Base-by-base conservation (phyloP, 2,329 filamentous ascomycete genomes). In the Berkeleyomyces basicola region DNA sequence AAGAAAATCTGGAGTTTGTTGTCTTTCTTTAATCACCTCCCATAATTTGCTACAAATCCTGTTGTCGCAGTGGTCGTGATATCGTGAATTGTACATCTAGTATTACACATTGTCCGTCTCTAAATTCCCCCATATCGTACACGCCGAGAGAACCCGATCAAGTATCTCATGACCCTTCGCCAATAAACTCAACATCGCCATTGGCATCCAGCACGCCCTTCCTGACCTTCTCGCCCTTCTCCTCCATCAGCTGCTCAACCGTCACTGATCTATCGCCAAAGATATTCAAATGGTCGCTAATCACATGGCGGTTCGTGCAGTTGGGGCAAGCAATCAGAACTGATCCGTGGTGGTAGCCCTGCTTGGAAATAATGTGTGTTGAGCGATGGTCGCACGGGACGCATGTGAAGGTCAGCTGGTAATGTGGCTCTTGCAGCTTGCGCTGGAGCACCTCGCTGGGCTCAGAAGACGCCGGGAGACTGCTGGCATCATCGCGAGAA, bases 141-240 rank as follows among this genome's bases (percentile, higher is more conserved):
- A 63, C 40, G 2, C 10, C 3, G 31, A 6, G 2, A 43, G 1
- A 37, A 36, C 36, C 7, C 39, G 31, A 6, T 49, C 4, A 37
- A 7, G 31, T 31, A n/a, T 59, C 16, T 62, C 16, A 53, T n/a
- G 10, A 7, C 43, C 58, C 40, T 2, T 64, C 62, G 39, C 88
- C 86, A 86, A 90, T 96, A 68, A 96, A 93, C 72, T 97, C 92
- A 58, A 96, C 76, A 71, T 96, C 88, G n/a, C 89, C 90, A 67
- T 91, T 85, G 67, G 84, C 82, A 60, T 86, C 83, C 40, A 91
- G 70, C 37, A 80, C 82, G 16, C 88, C 87, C 65, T 82, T 82
- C 76, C 86, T 88, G 65, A 92, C 80, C 1, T 88, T 74, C 67
- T 84, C 80, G 4, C 91, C 92, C 70, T 86, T 86, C 67, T 90